phyloP scores from a whole-genome alignment of 1,139 yeast species.

The Suhomyces bolitotheri region DNA sequence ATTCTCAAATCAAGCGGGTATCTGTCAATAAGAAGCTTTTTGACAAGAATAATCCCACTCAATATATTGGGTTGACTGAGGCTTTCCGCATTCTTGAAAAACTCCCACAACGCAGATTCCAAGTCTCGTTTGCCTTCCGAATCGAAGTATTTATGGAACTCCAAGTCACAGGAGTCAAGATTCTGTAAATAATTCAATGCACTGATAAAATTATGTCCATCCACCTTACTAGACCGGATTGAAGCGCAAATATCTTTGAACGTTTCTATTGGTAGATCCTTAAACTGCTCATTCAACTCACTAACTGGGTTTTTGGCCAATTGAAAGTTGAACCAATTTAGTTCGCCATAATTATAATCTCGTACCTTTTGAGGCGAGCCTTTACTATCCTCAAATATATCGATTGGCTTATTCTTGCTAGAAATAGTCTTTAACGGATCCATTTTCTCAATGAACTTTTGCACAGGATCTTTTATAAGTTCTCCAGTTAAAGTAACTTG shows the following conservation, averaged over 20 bases:
- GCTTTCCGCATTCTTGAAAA: slow-evolving; percentile 17
- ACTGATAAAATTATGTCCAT: slow-evolving; percentile 20
- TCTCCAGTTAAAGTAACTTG: slow-evolving; percentile 36
- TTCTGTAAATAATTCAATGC: slow-evolving; percentile 29
- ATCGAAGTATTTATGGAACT: slow-evolving; percentile 28
- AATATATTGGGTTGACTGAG: slow-evolving; percentile 18
- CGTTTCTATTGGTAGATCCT: slow-evolving; percentile 19
- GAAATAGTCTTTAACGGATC: slow-evolving; percentile 45
- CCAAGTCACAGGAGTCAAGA: slow-evolving; percentile 20
- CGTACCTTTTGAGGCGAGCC: slow-evolving; percentile 39
- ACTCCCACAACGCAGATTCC: slow-evolving; percentile 32
- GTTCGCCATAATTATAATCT: slow-evolving; percentile 34
- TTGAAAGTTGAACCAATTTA: slow-evolving; percentile 46
- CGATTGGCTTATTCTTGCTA: slow-evolving; percentile 34
- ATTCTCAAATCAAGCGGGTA: slow-evolving; percentile 20
- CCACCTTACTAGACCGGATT: slow-evolving; percentile 14
- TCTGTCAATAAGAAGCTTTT: slow-evolving; percentile 36
- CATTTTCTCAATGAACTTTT: slow-evolving; percentile 39
- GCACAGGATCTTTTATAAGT: slow-evolving; percentile 23
- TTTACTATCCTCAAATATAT: slow-evolving; percentile 39
- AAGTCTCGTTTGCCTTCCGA: slow-evolving; percentile 26
- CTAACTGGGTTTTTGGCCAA: slow-evolving; percentile 27
- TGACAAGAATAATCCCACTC: slow-evolving; percentile 35
- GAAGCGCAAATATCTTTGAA: slow-evolving; percentile 23
- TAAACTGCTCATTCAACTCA: slow-evolving; percentile 11